These are phyloP conservation scores for Biscogniauxia mediterranea DNA, from an alignment of 2,329 filamentous ascomycete species.

Conservation along the genomic window DNA sequence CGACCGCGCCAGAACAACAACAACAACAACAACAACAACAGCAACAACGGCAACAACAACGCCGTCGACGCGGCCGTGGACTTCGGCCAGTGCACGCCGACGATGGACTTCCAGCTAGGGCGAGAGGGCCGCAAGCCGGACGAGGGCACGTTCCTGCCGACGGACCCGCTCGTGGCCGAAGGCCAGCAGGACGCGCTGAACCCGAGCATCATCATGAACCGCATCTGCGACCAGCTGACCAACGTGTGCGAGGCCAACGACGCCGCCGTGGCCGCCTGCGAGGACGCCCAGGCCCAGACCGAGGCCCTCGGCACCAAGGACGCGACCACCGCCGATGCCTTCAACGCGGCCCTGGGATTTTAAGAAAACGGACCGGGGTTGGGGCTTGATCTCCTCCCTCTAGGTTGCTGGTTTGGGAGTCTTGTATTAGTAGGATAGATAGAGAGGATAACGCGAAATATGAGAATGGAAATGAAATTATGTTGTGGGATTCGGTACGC, in stretches of 20 bases:
- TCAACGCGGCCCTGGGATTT: conserved; percentile 43
- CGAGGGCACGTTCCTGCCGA: conserved; percentile 59
- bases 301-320: conserved; percentile 48
- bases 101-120: conserved; percentile 56
- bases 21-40: conserved; percentile 15
- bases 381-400: no score
- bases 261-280: conserved; percentile 49
- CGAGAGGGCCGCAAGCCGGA: conserved; percentile 46
- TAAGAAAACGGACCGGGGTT: conserved; percentile 19
- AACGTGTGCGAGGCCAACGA: conserved; percentile 59
- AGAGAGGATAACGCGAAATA: no score
- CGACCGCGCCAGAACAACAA: conserved; percentile 15
- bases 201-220: conserved; percentile 64
- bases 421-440: background rate
- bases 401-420: background rate
- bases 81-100: conserved; percentile 49
- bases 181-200: conserved; percentile 58
- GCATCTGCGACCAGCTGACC: conserved; percentile 58
- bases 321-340: conserved; percentile 47
- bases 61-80: conserved; percentile 36
- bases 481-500: no score
- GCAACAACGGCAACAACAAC: conserved; percentile 21
- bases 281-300: conserved; percentile 49
- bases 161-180: conserved; percentile 51
- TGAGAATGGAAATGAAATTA: no score